A percentile compares a stretch with the other conserved stretches of the same genome.
Conservation (phyloP, 768 basidiomycete species). For the Mrakia blollopis region DNA sequence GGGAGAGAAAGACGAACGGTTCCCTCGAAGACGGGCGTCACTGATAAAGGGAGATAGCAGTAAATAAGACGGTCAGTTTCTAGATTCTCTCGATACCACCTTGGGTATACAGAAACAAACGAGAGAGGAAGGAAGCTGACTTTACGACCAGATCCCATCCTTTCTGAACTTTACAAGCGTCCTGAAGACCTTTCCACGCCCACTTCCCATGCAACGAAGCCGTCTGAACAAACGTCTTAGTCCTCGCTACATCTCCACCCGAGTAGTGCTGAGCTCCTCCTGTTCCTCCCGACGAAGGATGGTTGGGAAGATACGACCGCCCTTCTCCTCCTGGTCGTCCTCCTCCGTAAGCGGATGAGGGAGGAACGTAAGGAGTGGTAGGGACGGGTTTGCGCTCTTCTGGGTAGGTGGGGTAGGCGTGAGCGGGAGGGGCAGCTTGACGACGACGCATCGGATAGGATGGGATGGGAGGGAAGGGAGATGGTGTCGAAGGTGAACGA, state of each 20-base stretch:
- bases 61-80: background rate
- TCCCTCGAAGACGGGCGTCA: conserved; percentile 41
- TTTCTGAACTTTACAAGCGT: conserved; percentile 38
- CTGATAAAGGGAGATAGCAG: conserved; percentile 32
- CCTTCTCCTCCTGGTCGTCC: background rate
- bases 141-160: conserved; percentile 40
- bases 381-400: background rate
- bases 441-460: conserved; percentile 15
- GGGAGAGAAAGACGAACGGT: conserved; percentile 30
- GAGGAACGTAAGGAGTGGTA: background rate
- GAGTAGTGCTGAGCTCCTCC: conserved; percentile 4
- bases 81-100: background rate
- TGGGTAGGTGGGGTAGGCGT: conserved; percentile 1
- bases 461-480: background rate
- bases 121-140: conserved; percentile 34
- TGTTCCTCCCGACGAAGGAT: conserved; percentile 6
- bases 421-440: conserved; percentile 5
- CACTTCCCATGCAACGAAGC: conserved; percentile 6
- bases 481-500: background rate
- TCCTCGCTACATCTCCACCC: background rate
- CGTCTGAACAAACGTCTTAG: conserved; percentile 15
- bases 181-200: conserved; percentile 36
- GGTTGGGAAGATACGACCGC: conserved; percentile 5
- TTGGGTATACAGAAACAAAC: background rate
- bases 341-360: too few relatives aligned